phyloP scores from a whole-genome alignment of 371 early-diverging fungal species.

The Cokeromyces recurvatus region DNA sequence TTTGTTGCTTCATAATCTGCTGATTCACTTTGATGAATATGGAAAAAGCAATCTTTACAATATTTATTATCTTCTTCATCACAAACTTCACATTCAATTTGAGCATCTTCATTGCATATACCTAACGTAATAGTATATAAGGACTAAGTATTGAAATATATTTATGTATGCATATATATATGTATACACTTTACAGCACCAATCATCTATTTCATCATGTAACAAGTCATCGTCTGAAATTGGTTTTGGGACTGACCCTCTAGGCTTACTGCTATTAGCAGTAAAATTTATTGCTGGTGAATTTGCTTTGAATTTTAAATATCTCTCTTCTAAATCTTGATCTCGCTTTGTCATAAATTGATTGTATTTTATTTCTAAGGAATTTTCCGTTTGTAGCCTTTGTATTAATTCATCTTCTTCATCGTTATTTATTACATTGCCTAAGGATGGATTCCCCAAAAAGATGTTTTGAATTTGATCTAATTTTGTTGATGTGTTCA shows the following conservation, averaged over 20 bases:
- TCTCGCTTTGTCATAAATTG: slow-evolving; percentile 25
- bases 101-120: slow-evolving; percentile 63
- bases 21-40: slow-evolving; percentile 39
- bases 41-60: slow-evolving; percentile 50
- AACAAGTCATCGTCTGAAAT: slow-evolving; percentile 24
- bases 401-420: slow-evolving; percentile 33
- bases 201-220: slow-evolving; percentile 51
- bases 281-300: neutral
- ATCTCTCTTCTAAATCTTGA: slow-evolving; percentile 33
- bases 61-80: slow-evolving; percentile 47
- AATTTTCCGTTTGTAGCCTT: slow-evolving; percentile 33
- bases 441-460: slow-evolving; percentile 19
- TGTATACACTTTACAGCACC: slow-evolving; percentile 48
- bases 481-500: slow-evolving; percentile 1
- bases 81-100: slow-evolving; percentile 51
- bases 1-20: slow-evolving; percentile 34
- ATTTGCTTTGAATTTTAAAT: slow-evolving; percentile 27
- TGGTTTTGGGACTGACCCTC: slow-evolving; percentile 48
- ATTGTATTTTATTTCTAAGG: slow-evolving; percentile 41
- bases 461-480: slow-evolving; percentile 15
- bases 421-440: slow-evolving; percentile 10
- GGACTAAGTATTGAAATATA: too few species aligned
- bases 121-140: slow-evolving; percentile 20
- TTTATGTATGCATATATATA: too few species aligned
- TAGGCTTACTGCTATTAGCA: slow-evolving; percentile 5